These are phyloP conservation scores for Hymenotorrendiella dingleyae DNA, from an alignment of 2,329 filamentous ascomycete genomes.

Conservation along the genomic window DNA sequence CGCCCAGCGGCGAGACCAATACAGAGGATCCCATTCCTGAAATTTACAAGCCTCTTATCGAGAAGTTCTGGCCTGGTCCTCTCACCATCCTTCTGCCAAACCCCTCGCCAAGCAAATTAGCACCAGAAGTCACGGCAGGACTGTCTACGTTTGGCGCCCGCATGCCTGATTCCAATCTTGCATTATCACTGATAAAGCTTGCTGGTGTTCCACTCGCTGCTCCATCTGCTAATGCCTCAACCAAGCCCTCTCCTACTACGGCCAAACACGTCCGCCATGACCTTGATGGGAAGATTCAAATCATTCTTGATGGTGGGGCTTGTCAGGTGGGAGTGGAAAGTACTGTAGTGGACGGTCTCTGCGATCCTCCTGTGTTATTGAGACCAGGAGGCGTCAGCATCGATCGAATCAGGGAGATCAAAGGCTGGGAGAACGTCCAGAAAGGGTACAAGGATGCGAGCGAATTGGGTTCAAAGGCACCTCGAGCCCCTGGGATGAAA, in stretches of 20 bases:
- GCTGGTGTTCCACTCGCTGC: conserved; percentile 76
- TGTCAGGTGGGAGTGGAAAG: conserved; percentile 92
- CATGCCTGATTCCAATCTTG: conserved; percentile 82
- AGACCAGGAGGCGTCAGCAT: conserved; percentile 83
- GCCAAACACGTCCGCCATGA: conserved; percentile 87
- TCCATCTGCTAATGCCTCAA: conserved; percentile 91
- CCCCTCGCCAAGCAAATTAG: conserved; percentile 62
- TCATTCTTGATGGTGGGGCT: conserved; percentile 83
- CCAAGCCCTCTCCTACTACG: conserved; percentile 84
- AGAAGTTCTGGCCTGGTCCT: conserved; percentile 88
- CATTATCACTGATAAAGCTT: conserved; percentile 77
- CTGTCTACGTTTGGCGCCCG: conserved; percentile 81
- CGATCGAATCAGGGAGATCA: conserved; percentile 65
- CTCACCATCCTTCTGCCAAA: conserved; percentile 84
- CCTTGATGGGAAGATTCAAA: conserved; percentile 70
- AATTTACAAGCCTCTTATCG: conserved; percentile 67
- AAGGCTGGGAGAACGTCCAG: conserved; percentile 74
- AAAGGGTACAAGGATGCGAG: conserved; percentile 75
- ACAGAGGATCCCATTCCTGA: conserved; percentile 23
- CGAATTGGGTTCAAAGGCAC: conserved; percentile 58
- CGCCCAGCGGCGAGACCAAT: conserved; percentile 22
- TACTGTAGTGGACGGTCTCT: conserved; percentile 90
- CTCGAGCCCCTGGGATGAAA: conserved; percentile 94
- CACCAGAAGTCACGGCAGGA: conserved; percentile 86
- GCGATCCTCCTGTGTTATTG: conserved; percentile 71